Evolutionary conservation across 2,329 filamentous ascomycete genomes (phyloP).

Genomic region (Alternaria brassicae): DNA sequence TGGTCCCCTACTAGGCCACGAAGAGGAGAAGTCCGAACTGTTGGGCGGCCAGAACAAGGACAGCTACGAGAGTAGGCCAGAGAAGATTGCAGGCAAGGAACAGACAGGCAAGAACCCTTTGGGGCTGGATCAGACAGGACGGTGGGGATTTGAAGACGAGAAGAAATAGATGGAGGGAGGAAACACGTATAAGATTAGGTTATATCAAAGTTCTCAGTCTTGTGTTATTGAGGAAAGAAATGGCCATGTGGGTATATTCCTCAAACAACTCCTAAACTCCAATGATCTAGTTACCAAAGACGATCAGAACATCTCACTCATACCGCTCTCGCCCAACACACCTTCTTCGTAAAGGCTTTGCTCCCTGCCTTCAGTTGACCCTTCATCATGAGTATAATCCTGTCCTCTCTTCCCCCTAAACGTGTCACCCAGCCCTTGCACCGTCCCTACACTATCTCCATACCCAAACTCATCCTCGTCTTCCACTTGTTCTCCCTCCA

Average conservation of each 20-base stretch:
- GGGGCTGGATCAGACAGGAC: constrained; percentile 49
- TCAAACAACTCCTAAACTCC: not conserved
- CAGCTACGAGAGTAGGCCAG: constrained; percentile 44
- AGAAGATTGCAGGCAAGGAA: constrained; percentile 50
- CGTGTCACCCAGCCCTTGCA: constrained; percentile 52
- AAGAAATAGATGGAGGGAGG: not conserved
- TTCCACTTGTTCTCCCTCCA: not conserved
- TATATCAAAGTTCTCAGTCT: not conserved
- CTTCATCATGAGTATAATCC: not conserved
- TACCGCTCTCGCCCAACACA: constrained; percentile 41
- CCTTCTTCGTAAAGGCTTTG: constrained; percentile 7
- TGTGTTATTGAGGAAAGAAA: not conserved
- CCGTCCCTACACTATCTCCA: constrained; percentile 31
- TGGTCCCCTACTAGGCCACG: constrained; percentile 44
- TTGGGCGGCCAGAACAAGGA: constrained; percentile 52
- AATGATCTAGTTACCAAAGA: not conserved
- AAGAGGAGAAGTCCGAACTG: constrained; percentile 47
- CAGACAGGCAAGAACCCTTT: constrained; percentile 51
- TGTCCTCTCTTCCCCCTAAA: constrained; percentile 49
- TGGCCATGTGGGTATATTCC: not conserved
- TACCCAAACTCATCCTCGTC: constrained; percentile 31
- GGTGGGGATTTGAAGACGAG: constrained; percentile 48
- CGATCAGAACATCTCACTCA: constrained; percentile 47
- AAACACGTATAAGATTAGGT: not conserved
- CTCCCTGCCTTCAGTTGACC: not conserved